A percentile compares a stretch with the other conserved stretches of the same genome.
Evolutionary conservation across 1,284 basidiomycete genomes (phyloP).

Genomic region (Rhodofomes roseus): DNA sequence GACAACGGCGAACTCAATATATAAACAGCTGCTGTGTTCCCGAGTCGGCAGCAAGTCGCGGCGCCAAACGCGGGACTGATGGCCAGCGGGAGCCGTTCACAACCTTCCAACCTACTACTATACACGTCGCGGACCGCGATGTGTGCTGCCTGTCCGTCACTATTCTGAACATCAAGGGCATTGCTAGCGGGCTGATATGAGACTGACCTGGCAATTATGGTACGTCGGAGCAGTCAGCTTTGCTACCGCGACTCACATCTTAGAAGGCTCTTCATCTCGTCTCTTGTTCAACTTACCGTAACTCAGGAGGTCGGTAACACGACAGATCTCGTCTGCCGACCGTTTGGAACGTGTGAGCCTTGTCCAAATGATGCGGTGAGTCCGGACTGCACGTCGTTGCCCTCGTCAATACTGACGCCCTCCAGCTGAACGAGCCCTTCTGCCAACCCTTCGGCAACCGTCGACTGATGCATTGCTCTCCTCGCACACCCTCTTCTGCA

Average conservation of each 20-base stretch:
- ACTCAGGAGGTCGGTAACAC: constrained; percentile 9
- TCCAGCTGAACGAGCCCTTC: constrained; percentile 80
- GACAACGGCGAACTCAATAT: too few species aligned
- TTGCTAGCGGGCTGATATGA: background rate
- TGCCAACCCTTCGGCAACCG: constrained; percentile 91
- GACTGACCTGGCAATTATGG: constrained; percentile 4
- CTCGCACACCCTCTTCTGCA: constrained; percentile 26
- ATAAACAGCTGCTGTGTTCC: too few species aligned
- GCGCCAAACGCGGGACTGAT: background rate
- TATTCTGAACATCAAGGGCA: background rate
- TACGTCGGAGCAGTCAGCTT: background rate
- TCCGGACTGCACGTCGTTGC: constrained; percentile 13
- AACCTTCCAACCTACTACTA: too few species aligned
- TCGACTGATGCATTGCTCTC: constrained; percentile 76
- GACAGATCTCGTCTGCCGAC: constrained; percentile 52
- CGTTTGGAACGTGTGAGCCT: constrained; percentile 79
- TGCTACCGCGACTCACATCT: background rate
- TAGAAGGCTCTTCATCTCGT: constrained; percentile 2
- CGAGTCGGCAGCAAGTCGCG: background rate
- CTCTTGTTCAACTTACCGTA: background rate
- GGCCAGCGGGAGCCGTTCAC: too few species aligned
- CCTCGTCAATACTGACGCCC: background rate
- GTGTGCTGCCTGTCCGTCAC: background rate
- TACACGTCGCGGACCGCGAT: background rate
- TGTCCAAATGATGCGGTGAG: constrained; percentile 78